Evolutionary conservation across 352 stramenopile genomes (phyloP), one percentile per base, ranked within the genome.

Genomic region (Pythium apleroticum): DNA sequence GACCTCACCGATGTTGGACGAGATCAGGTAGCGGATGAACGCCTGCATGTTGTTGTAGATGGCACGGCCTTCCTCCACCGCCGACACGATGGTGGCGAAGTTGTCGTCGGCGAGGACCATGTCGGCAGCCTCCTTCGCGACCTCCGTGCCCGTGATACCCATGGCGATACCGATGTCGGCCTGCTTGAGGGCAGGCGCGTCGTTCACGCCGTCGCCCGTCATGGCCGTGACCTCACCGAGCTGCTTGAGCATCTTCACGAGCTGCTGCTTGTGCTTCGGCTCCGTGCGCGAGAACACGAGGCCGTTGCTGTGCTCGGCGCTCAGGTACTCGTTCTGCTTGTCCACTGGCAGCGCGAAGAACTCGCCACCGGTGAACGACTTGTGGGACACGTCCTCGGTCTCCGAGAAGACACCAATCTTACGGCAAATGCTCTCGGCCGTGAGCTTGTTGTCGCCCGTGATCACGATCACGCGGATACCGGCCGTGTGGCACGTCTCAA

Each of bases 391-490:
- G 52, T 91, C 73, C 59, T 96, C 86, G 15, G 70, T 73, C 20
- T 89, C 80, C 27, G 84, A 80, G 62, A 99, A 98, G 33, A 99
- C 97, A 59, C 98, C 97, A 55, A 99, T 96, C 79, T 99, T 96
- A 66, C 91, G 77, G 39, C 91, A 97, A 57, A 99, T 99, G 56
- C 97, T 98, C 57, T 99, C 84, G 11, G 98, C 98, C 48, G 98
- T 99, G 54, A 98, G 84, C 73, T 97, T 96, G 72, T 97, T 97
- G 88, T 99, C 98, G 52, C 98, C 98, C 11, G 98, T 99, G 67
- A 99, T 99, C 75, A 99, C 98, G 52, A 99, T 98, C 14, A 99
- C 97, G 41, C 97, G 88, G 63, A 99, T 98, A 37, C 98, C 98
- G 3, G 97, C 98, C 20, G 88, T 87, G 60, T 97, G 84, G 78